A percentile compares a stretch with the other conserved stretches of the same genome.
phyloP scores from a whole-genome alignment of 768 basidiomycete genomes.

The Russula virescens region DNA sequence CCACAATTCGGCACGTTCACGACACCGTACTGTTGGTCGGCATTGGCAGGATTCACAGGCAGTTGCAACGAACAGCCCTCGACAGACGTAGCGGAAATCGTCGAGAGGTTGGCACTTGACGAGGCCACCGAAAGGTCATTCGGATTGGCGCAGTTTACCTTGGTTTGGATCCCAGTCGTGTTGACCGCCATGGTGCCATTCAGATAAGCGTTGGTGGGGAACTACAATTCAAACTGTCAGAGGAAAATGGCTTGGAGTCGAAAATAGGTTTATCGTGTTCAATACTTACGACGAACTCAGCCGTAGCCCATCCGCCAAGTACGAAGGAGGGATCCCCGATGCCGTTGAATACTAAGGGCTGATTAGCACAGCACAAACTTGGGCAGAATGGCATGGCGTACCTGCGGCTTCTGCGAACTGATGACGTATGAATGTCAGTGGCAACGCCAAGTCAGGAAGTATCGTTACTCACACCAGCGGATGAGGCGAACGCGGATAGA shows the following conservation, averaged over 20 bases:
- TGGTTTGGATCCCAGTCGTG: constrained; percentile 45
- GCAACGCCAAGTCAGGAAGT: constrained; percentile 30
- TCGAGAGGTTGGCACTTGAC: constrained; percentile 33
- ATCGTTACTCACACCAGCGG: constrained; percentile 28
- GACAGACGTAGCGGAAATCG: constrained; percentile 40
- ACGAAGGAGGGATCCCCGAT: constrained; percentile 58
- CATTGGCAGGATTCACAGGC: constrained; percentile 35
- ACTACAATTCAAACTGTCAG: constrained; percentile 30
- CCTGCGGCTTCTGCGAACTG: constrained; percentile 23
- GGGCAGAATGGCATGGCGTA: not conserved
- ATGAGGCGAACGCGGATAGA: constrained; percentile 14
- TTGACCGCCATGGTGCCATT: constrained; percentile 51
- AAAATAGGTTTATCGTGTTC: not conserved
- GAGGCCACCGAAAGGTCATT: constrained; percentile 19
- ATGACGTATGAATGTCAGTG: not conserved
- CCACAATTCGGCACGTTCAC: constrained; percentile 34
- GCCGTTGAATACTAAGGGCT: constrained; percentile 40
- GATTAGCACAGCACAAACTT: constrained; percentile 31
- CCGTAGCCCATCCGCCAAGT: constrained; percentile 45
- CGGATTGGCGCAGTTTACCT: constrained; percentile 44
- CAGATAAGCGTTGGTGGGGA: constrained; percentile 37
- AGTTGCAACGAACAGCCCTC: constrained; percentile 41
- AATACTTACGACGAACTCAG: constrained; percentile 43
- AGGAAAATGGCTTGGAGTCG: not conserved
- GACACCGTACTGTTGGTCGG: constrained; percentile 48